These are phyloP conservation scores for Gossypium aridum DNA, from an alignment of 441 rosid genomes.

Conservation along the genomic window DNA sequence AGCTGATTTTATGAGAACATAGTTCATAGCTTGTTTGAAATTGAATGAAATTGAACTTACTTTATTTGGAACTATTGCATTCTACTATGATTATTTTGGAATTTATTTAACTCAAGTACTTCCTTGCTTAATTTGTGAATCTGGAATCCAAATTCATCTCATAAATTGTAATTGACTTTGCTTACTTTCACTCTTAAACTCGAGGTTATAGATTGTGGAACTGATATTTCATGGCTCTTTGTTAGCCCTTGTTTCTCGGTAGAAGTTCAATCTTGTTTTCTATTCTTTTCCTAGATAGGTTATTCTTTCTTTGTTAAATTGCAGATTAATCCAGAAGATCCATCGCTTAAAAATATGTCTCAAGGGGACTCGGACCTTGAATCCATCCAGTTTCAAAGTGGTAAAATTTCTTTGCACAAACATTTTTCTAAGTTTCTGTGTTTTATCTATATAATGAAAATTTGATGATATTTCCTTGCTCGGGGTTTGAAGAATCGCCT, in stretches of 20 bases:
- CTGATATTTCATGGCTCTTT: background rate
- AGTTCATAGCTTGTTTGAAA: background rate
- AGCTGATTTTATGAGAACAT: background rate
- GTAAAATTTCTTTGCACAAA: conserved; percentile 23
- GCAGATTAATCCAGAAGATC: conserved; percentile 45
- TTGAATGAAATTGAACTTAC: background rate
- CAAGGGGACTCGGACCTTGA: conserved; percentile 28
- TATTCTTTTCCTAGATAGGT: conserved; percentile 2
- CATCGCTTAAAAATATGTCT: conserved; percentile 13
- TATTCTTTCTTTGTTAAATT: conserved; percentile 19
- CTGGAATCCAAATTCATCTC: background rate
- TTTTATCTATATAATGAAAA: background rate
- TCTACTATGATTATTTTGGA: background rate
- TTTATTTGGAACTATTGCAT: background rate
- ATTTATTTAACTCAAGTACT: background rate
- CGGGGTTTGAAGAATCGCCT: conserved; percentile 18
- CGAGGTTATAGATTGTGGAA: background rate
- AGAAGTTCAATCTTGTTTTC: background rate
- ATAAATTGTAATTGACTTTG: background rate
- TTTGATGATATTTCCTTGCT: conserved; percentile 18
- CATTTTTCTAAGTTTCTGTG: background rate
- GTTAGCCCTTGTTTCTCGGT: background rate
- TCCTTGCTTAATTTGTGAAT: background rate
- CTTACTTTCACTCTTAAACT: background rate
- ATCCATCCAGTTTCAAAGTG: conserved; percentile 36